Percentiles rank a stretch among this genome's conserved stretches.
Conservation (phyloP, 257 asterid species). For the Fraxinus pennsylvanica region DNA sequence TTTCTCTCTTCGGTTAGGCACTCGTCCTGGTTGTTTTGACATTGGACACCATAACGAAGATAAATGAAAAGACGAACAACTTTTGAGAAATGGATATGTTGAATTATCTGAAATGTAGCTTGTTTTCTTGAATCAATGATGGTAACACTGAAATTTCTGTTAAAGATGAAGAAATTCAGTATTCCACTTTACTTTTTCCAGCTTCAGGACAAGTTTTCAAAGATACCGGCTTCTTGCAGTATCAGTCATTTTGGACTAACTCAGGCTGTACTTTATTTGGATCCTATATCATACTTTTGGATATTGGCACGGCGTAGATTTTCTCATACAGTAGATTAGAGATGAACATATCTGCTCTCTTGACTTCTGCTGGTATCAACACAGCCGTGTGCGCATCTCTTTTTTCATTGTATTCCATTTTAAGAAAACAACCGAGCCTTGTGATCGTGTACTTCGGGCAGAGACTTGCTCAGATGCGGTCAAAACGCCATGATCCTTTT, state of each 20-base stretch:
- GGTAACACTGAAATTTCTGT: background rate
- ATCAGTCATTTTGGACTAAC: constrained; percentile 14
- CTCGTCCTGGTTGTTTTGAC: too few relatives aligned
- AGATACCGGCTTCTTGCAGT: constrained; percentile 19
- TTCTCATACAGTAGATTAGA: constrained; percentile 36
- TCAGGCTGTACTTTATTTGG: constrained; percentile 28
- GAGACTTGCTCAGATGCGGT: constrained; percentile 55
- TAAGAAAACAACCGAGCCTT: constrained; percentile 72
- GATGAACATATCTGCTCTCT: constrained; percentile 67
- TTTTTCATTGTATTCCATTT: constrained; percentile 59
- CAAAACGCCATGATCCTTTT: constrained; percentile 57
- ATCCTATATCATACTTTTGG: constrained; percentile 12
- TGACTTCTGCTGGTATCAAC: constrained; percentile 79
- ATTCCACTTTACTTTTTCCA: constrained; percentile 25
- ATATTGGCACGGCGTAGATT: constrained; percentile 31
- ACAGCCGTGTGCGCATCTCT: constrained; percentile 46
- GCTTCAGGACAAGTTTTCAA: constrained; percentile 22
- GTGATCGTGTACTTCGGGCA: constrained; percentile 73
- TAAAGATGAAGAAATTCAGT: constrained; percentile 1
- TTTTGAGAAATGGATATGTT: background rate
- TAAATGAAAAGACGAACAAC: too few relatives aligned
- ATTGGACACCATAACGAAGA: too few relatives aligned
- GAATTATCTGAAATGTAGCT: background rate
- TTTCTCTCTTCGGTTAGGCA: too few relatives aligned
- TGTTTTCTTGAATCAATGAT: constrained; percentile 8